phyloP scores from a whole-genome alignment of 805 yeast genomes.

The Candida pini region DNA sequence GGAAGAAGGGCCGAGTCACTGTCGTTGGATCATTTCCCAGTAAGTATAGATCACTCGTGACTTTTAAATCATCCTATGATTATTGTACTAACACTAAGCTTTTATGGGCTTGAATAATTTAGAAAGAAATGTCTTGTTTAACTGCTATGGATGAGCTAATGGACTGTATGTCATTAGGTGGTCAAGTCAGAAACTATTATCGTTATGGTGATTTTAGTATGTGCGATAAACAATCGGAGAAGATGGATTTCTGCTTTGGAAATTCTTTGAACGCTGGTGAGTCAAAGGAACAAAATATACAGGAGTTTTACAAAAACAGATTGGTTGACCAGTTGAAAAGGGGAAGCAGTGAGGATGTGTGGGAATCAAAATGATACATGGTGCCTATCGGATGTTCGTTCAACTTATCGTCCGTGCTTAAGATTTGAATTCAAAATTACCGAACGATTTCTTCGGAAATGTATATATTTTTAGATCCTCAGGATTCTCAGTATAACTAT shows the following conservation, averaged over 20 bases:
- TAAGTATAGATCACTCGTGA: constrained; percentile 14
- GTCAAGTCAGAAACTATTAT: constrained; percentile 79
- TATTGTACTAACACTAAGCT: constrained; percentile 4
- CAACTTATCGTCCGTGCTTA: too few relatives aligned
- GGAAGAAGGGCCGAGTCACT: constrained; percentile 23
- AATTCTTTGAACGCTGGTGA: constrained; percentile 52
- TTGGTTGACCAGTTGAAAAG: constrained; percentile 53
- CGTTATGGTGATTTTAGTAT: constrained; percentile 73
- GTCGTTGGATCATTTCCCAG: constrained; percentile 26
- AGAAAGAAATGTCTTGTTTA: constrained; percentile 53
- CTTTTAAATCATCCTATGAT: too few relatives aligned
- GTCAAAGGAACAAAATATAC: constrained; percentile 44
- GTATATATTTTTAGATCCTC: too few relatives aligned
- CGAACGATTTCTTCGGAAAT: too few relatives aligned
- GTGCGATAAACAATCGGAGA: constrained; percentile 65
- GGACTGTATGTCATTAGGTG: constrained; percentile 85
- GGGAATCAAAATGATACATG: constrained; percentile 49
- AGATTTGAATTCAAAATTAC: too few relatives aligned
- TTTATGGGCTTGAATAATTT: constrained; percentile 1
- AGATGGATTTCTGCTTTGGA: constrained; percentile 74
- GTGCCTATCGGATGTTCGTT: too few relatives aligned
- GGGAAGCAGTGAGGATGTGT: constrained; percentile 82
- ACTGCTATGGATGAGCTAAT: constrained; percentile 85
- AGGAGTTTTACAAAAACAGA: constrained; percentile 62
- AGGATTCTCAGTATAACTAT: too few relatives aligned